phyloP scores from a whole-genome alignment of 2,329 filamentous ascomycete genomes.

The Aspergillus sp. region DNA sequence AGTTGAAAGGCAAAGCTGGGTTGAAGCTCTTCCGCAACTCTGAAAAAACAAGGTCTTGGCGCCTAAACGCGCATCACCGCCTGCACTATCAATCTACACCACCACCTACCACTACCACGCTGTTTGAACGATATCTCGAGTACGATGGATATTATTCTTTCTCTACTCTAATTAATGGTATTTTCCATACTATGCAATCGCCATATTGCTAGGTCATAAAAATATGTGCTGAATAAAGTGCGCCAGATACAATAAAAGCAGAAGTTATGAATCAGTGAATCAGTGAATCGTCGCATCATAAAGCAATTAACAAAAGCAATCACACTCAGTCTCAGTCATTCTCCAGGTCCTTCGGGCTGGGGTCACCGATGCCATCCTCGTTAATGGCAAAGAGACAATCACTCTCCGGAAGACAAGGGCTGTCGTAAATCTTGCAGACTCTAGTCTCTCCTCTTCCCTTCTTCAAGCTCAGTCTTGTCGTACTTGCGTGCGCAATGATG shows the following conservation, averaged over 20 bases:
- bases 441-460: slow-evolving; percentile 94
- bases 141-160: background rate
- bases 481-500: slow-evolving; percentile 97
- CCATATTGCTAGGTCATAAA: background rate
- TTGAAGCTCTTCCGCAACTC: slow-evolving; percentile 23
- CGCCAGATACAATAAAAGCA: slow-evolving; percentile 8
- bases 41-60: slow-evolving; percentile 41
- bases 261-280: slow-evolving; percentile 22
- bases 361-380: slow-evolving; percentile 95
- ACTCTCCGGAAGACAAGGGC: slow-evolving; percentile 91
- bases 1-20: slow-evolving; percentile 29
- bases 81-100: background rate
- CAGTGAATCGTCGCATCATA: slow-evolving; percentile 19
- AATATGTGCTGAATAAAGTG: slow-evolving; percentile 9
- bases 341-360: slow-evolving; percentile 90
- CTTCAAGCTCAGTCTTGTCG: slow-evolving; percentile 89
- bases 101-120: background rate
- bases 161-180: background rate
- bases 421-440: slow-evolving; percentile 99
- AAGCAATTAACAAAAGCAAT: background rate
- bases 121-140: background rate
- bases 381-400: slow-evolving; percentile 97
- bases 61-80: slow-evolving; percentile 15
- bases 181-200: background rate
- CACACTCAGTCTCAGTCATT: slow-evolving; percentile 59